Conservation (phyloP, 2,329 filamentous ascomycete species). For the Xylaria sp. region DNA sequence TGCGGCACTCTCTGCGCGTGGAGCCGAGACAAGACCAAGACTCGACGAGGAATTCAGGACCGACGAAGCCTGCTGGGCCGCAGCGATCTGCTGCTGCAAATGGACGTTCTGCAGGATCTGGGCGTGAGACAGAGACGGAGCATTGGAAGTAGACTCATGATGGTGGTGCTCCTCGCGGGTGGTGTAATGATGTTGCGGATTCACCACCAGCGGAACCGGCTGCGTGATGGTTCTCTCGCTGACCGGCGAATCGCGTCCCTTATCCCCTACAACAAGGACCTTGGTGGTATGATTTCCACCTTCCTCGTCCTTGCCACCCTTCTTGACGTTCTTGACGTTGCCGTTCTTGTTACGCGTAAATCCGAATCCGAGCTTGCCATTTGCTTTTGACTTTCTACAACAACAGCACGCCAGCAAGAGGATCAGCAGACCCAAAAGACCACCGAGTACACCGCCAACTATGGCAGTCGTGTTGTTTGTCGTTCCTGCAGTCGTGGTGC, state of each 20-base stretch:
- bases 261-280: slow-evolving; percentile 3
- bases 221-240: slow-evolving; percentile 9
- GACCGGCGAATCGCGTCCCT: slow-evolving; percentile 11
- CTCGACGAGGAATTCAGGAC: no score
- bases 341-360: slow-evolving; percentile 23
- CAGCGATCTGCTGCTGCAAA: not conserved
- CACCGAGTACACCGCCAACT: slow-evolving; percentile 32
- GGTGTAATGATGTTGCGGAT: slow-evolving; percentile 14
- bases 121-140: not conserved
- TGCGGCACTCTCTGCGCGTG: no score
- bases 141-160: not conserved
- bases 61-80: no score
- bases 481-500: not conserved
- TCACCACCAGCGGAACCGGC: not conserved
- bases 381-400: slow-evolving; percentile 1
- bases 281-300: slow-evolving; percentile 1
- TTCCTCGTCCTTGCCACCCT: not conserved
- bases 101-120: slow-evolving; percentile 3
- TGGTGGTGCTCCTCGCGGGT: slow-evolving; percentile 13
- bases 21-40: no score
- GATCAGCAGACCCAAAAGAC: slow-evolving; percentile 26
- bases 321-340: slow-evolving; percentile 15
- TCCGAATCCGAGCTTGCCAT: slow-evolving; percentile 17
- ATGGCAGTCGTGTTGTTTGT: slow-evolving; percentile 26
- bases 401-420: slow-evolving; percentile 21